Evolutionary conservation across 1,284 basidiomycete genomes (phyloP), one percentile per base, ranked within the genome.

Genomic region (Trichosporon ovoides): DNA sequence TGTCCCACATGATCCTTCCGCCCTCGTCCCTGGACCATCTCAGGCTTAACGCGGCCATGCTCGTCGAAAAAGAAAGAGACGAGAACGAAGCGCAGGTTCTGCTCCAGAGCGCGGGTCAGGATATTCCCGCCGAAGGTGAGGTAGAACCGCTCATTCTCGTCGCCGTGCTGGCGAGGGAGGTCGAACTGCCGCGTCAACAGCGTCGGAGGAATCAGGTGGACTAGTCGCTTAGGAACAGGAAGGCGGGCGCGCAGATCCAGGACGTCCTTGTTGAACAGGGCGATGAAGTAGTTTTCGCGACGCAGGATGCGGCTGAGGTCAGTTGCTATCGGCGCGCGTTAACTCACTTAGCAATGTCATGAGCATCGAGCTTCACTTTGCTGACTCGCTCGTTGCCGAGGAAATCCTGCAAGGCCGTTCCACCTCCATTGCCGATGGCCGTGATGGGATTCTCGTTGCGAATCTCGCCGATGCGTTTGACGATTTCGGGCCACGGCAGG

Each of bases 221-320:
- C 68, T 1, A 79, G 46, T 0, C 79, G 59, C 9, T 70, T 73
- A 0, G 90, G 91, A 18, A 93, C 67, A 0, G 94, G 94, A 2
- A 82, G 57, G 13, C 76, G 69, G 24, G 89, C 83, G 7, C 86
- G 85, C 13, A 98, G 82, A 75, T 98, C 89, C 48, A 98, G 81
- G 3, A 98, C 77, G 66, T 96, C 92, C 71, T 97, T 97, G 80
- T 98, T 98, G 79, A 98, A 97, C 14, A 99, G 78, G 0, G 95
- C 94, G 60, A 98, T 96, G 52, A 99, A 83, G 75, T 97, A 99
- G 78, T 99, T 99, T 75, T 98, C 93, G 74, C 96, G 91, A 19
- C 95, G 84, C 84, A 98, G 86, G 70, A 99, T 96, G 50, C 96
- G 88, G 73, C 77, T 78, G 58, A 11, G 6, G 38, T 58, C n/a